Evolutionary conservation across 805 yeast genomes (phyloP), one percentile per base, ranked within the genome.

Genomic region (Ogataea nonfermentans): DNA sequence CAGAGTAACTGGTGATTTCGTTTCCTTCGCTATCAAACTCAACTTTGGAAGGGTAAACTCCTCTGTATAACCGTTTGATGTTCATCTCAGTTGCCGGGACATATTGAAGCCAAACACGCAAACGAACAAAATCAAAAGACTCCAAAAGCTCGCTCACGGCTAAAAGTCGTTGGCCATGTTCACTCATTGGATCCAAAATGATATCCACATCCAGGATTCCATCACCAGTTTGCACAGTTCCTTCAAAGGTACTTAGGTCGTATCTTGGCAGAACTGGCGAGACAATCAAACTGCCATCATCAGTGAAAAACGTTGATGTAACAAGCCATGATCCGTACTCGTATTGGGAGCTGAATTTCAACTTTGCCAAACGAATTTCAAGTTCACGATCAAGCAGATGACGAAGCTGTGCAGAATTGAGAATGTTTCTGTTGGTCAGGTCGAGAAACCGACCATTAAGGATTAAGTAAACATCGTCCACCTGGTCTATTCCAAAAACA

Each of bases 171-270:
- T 87, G 98, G 0, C 95, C 74, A 11, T 65, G 52, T 49, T 84
- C 90, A 43, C 76, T 74, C 2, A 79, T 59, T 1, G 98, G 97
- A 56, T 93, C 89, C 27, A 86, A 53, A 1, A 84, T 61, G 0
- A 84, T 65, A 4, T 76, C 59, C 4, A 89, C 53, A 44, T 83
- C 83, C 14, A 88, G 11, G 2, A 46, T 30, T 4, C 50, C 48
- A 3, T 25, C 23, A 3, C 20, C 32, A 9, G 42, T 12, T 9
- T 14, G 34, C 29, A 44, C 14, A 8, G 14, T 35, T 11, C 48
- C 28, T 9, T 40, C 20, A 9, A 23, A 15, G 4, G 6, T 7
- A 10, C 23, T 30, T 1, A 43, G 22, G 14, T 46, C 45, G 10
- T 55, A 50, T 29, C 63, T 46, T 11, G 63, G 56, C 13, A 49